Percentiles rank a stretch among this genome's conserved stretches.
Conservation (phyloP, 2,329 filamentous ascomycete species). For the Fusarium globosum region DNA sequence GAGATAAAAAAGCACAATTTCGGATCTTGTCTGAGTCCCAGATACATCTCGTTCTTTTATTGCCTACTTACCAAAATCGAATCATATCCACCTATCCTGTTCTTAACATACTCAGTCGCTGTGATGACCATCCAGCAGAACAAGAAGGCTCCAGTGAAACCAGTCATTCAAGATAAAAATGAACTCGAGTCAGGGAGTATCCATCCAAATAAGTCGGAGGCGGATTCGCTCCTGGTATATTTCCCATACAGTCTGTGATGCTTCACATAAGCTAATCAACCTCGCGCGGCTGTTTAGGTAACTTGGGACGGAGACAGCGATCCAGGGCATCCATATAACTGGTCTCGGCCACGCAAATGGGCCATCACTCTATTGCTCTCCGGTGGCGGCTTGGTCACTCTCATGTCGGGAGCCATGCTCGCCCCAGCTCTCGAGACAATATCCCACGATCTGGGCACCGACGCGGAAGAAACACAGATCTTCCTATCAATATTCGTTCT, state of each 20-base stretch:
- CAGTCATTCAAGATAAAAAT: not conserved
- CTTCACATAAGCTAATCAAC: not conserved
- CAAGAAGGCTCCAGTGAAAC: not conserved
- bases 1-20: not conserved
- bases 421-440: not conserved
- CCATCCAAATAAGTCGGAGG: not conserved
- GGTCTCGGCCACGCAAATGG: not conserved
- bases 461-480: not conserved
- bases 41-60: rapidly evolving
- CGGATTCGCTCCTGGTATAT: not conserved
- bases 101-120: rapidly evolving
- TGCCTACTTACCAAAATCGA: too few species aligned
- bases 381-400: not conserved
- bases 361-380: not conserved
- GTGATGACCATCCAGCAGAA: not conserved
- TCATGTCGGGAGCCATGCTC: not conserved
- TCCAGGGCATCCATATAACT: not conserved
- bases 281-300: rapidly evolving
- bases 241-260: not conserved
- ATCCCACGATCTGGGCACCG: not conserved
- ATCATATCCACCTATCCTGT: rapidly evolving
- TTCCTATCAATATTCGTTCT: not conserved
- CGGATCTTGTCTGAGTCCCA: not conserved
- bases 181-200: not conserved
- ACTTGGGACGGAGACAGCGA: not conserved